Base-by-base conservation (phyloP, 2,329 filamentous ascomycete species). In the Arthroderma sp. region DNA sequence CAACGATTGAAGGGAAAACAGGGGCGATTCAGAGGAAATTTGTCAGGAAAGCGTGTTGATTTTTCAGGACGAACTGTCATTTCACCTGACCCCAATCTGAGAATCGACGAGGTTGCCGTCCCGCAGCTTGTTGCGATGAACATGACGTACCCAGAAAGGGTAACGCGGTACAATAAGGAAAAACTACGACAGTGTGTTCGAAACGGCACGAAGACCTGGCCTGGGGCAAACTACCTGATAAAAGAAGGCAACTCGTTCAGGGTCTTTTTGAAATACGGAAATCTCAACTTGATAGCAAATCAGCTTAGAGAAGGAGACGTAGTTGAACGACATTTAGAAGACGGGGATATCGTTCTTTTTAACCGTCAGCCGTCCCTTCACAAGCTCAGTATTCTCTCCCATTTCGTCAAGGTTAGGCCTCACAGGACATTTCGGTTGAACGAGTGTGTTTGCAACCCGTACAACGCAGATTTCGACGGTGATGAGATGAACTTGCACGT, bases 401-500 rank as follows among this genome's bases (percentile, higher is more conserved):
- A 98, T 76, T 84, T 87, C 66, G 93, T 86, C 65, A 96, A 96
- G 71, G 83, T 98, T 53, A 83, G 93, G 54, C 93, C 91, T 0
- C 95, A 93, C 85, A 84, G 91, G 71, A 98, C 93, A 0, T 97
- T 98, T 70, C 86, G 93, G 56, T 79, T 98, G 17, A 98, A 98
- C 69, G 93, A 98, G 70, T 98, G 93, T 81, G 93, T 95, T 1
- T 98, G 93, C 73, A 91, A 87, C 61, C 93, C 93, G 2, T 98
- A 98, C 78, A 98, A 98, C 65, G 93, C 93, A 57, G 93, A 98
- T 81, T 98, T 98, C 64, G 93, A 98, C 66, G 93, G 93, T 60
- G 93, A 98, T 65, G 93, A 98, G 72, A 98, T 98, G 93, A 98
- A 98, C 66, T 74, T 98, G 52, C 93, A 98, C 73, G 91, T 98